These are phyloP conservation scores for Elongisporangium prolatum DNA, from an alignment of 352 stramenopile species.

Conservation along the genomic window DNA sequence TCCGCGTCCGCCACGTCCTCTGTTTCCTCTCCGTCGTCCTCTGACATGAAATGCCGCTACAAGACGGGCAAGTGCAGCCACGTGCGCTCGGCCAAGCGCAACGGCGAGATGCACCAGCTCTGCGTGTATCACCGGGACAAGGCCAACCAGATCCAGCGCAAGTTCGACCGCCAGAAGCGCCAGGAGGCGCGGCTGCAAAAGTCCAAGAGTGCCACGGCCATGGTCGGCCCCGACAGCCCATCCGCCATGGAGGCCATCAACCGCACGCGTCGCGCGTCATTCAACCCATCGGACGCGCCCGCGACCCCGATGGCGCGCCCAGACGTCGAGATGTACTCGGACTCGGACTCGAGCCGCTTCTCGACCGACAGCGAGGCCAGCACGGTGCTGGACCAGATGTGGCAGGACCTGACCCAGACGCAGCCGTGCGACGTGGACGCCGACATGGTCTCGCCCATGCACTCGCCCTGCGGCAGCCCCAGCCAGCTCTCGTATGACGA, in stretches of 20 bases:
- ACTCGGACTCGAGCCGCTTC: slow-evolving; percentile 61
- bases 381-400: slow-evolving; percentile 49
- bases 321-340: slow-evolving; percentile 59
- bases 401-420: slow-evolving; percentile 40
- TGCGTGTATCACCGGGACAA: slow-evolving; percentile 87
- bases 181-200: slow-evolving; percentile 62
- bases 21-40: slow-evolving; percentile 4
- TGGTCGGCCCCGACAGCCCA: slow-evolving; percentile 8
- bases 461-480: slow-evolving; percentile 19
- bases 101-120: slow-evolving; percentile 83
- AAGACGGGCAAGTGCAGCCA: slow-evolving; percentile 88
- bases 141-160: slow-evolving; percentile 88
- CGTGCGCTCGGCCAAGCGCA: slow-evolving; percentile 75
- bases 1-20: slow-evolving; percentile 9
- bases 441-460: slow-evolving; percentile 4
- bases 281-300: slow-evolving; percentile 19
- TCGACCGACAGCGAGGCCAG: slow-evolving; percentile 52
- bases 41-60: slow-evolving; percentile 63
- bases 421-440: slow-evolving; percentile 13
- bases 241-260: slow-evolving; percentile 8
- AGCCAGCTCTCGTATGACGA: slow-evolving; percentile 74
- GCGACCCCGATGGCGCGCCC: slow-evolving; percentile 22
- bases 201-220: slow-evolving; percentile 6
- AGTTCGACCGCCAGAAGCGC: slow-evolving; percentile 87
- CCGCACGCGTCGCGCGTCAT: slow-evolving; percentile 14